phyloP scores from a whole-genome alignment of 2,329 filamentous ascomycete genomes.

The Fusarium sp. region DNA sequence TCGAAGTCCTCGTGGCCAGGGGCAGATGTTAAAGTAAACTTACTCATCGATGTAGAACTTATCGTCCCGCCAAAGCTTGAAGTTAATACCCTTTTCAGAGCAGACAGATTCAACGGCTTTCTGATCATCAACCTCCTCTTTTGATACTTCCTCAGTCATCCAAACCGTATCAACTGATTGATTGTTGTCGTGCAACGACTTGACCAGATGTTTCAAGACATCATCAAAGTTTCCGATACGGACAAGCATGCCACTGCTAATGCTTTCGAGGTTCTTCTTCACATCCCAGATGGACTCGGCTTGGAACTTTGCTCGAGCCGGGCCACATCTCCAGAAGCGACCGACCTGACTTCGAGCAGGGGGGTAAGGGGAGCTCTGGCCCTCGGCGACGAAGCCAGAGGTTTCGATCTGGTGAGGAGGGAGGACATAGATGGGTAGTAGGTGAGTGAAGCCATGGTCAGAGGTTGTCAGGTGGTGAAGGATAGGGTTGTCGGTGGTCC shows the following conservation, averaged over 20 bases:
- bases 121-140: constrained; percentile 77
- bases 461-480: constrained; percentile 68
- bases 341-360: constrained; percentile 75
- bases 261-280: constrained; percentile 69
- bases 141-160: constrained; percentile 78
- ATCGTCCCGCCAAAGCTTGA: constrained; percentile 77
- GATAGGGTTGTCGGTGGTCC: constrained; percentile 80
- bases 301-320: constrained; percentile 77
- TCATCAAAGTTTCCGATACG: constrained; percentile 72
- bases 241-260: constrained; percentile 72
- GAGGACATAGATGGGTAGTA: constrained; percentile 79
- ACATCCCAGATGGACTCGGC: constrained; percentile 80
- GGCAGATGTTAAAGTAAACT: constrained; percentile 52
- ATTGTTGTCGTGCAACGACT: constrained; percentile 58
- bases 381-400: constrained; percentile 75
- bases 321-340: constrained; percentile 79
- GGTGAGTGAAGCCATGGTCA: constrained; percentile 71
- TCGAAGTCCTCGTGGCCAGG: background rate
- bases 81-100: constrained; percentile 65
- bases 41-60: constrained; percentile 86
- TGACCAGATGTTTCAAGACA: constrained; percentile 69
- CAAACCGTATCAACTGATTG: constrained; percentile 73
- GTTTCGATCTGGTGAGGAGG: constrained; percentile 78
- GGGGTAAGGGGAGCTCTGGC: constrained; percentile 72
- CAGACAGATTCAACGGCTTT: constrained; percentile 66